phyloP scores from a whole-genome alignment of 106 monocot species.

The Dioscorea dumetorum region DNA sequence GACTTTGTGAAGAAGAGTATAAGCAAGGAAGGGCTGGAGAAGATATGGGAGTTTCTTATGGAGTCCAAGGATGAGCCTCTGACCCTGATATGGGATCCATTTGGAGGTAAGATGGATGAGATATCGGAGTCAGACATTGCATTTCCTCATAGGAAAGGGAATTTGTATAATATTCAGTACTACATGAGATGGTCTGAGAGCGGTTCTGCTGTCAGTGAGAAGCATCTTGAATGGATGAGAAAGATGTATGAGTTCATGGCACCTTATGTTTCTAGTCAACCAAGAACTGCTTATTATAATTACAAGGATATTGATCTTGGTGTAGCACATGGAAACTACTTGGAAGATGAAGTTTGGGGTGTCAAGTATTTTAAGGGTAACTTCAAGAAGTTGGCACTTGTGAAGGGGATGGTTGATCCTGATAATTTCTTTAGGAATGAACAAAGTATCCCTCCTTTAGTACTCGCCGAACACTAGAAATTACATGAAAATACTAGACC shows the following conservation, averaged over 20 bases:
- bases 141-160: slow-evolving; percentile 25
- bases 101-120: slow-evolving; percentile 20
- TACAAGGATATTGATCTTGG: slow-evolving; percentile 15
- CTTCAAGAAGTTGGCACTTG: slow-evolving; percentile 17
- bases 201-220: neutral
- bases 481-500: too few relatives aligned
- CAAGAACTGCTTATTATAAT: slow-evolving; percentile 15
- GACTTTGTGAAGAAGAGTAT: slow-evolving; percentile 10
- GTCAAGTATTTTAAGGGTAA: slow-evolving; percentile 23
- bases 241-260: slow-evolving; percentile 19
- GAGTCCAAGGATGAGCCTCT: neutral
- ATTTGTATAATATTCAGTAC: slow-evolving; percentile 21
- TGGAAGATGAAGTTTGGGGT: slow-evolving; percentile 14
- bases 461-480: too few relatives aligned
- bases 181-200: slow-evolving; percentile 3
- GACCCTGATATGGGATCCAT: slow-evolving; percentile 16
- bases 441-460: slow-evolving; percentile 18
- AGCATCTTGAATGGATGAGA: slow-evolving; percentile 15
- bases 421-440: slow-evolving; percentile 30
- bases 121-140: slow-evolving; percentile 9
- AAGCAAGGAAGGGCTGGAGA: neutral
- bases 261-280: slow-evolving; percentile 26
- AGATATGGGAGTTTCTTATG: slow-evolving; percentile 9
- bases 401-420: slow-evolving; percentile 28
- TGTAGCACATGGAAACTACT: neutral